Conservation (phyloP, 177 flowering plant genomes). For the Vitis hybrid region DNA sequence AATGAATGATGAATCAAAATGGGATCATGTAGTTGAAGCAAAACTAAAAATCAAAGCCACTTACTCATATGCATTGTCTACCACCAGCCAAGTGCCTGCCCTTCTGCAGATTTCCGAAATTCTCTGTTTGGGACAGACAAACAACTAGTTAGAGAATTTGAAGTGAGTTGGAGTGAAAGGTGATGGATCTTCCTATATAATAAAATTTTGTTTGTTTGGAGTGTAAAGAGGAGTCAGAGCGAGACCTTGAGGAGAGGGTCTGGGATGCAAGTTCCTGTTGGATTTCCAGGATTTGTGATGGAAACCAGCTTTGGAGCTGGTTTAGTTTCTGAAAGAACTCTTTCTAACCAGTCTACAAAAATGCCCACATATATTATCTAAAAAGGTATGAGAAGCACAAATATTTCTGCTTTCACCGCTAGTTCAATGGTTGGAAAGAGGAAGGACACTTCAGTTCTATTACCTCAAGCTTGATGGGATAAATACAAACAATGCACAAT, state of each 20-base stretch:
- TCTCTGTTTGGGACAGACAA: constrained; percentile 5
- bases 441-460: too few relatives aligned
- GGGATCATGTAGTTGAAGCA: neutral
- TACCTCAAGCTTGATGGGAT: too few relatives aligned
- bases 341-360: constrained; percentile 19
- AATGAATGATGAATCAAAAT: neutral
- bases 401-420: too few relatives aligned
- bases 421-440: too few relatives aligned
- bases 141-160: neutral
- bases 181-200: neutral
- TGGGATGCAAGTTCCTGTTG: constrained; percentile 18
- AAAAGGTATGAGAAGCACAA: too few relatives aligned
- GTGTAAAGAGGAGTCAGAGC: neutral
- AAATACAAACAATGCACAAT: too few relatives aligned
- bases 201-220: neutral
- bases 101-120: constrained; percentile 17
- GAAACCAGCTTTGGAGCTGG: constrained; percentile 22
- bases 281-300: constrained; percentile 20
- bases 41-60: neutral
- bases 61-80: constrained; percentile 24
- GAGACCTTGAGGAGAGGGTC: constrained; percentile 16
- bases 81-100: constrained; percentile 19
- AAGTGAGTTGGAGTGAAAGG: neutral
- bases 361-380: neutral
- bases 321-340: constrained; percentile 7